Evolutionary conservation across 768 basidiomycete genomes (phyloP), one percentile per base, ranked within the genome.

Genomic region (Tylopilus felleus): DNA sequence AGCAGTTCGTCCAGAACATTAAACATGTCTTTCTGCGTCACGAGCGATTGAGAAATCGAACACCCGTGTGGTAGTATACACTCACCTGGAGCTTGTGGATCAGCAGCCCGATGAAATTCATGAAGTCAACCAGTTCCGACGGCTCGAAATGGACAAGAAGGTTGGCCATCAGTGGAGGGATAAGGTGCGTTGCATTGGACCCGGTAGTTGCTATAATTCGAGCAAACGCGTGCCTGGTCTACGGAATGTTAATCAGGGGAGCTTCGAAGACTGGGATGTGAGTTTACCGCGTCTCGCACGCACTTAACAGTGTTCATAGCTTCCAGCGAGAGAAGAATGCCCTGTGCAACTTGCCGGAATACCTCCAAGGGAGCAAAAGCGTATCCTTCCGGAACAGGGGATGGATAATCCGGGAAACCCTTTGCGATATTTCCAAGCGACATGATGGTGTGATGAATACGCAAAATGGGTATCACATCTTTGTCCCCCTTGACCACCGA

Each of bases 221-320:
- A 29, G 94, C 87, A 71, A 98, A 98, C 1, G 96, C 90, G 60
- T 90, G 90, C 13, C 97, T 86, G 28, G 92, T 88, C 96, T 98
- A 60, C 21, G 10, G 53, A 52, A 35, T 14, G 49, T 62, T 14
- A 56, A 51, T 40, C 45, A 44, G 59, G 51, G 47, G 39, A 40
- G 25, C 13, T 35, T 35, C 35, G 23, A 33, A 33, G 21, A 39
- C 23, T 43, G 21, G 27, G 23, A 28, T 33, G 36, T 22, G 13
- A 19, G 78, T 86, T 57, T 74, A 97, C 96, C 53, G 97, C 94
- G 66, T 98, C 94, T 52, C 97, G 81, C 40, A 99, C 85, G 21
- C 88, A 83, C 68, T 90, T 86, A 65, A 90, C 85, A 10, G 82
- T 74, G 61, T 92, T 95, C 88, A 97, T 88, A 19, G 85, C 84